phyloP scores from a whole-genome alignment of 768 basidiomycete species.

The Rhizopogon salebrosus region DNA sequence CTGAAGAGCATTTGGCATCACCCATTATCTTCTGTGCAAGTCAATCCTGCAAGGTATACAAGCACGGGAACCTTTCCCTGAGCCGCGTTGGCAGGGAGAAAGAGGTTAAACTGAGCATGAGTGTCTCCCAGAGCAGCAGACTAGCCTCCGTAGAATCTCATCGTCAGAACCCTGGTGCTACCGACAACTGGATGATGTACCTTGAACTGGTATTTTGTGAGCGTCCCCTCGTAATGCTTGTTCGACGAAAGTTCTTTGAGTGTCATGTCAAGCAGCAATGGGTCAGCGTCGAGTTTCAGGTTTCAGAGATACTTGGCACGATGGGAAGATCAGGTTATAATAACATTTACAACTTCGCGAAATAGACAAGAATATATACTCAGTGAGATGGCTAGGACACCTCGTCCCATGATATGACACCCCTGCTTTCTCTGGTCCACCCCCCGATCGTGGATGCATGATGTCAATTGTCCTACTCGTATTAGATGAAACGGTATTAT shows the following conservation, averaged over 20 bases:
- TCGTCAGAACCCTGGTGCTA: neutral
- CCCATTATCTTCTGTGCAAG: conserved; percentile 94
- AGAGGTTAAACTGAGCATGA: conserved; percentile 81
- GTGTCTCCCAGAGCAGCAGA: conserved; percentile 66
- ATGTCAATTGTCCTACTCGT: neutral
- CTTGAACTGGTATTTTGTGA: conserved; percentile 86
- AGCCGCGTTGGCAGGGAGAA: conserved; percentile 61
- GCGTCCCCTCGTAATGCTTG: conserved; percentile 74
- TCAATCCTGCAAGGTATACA: conserved; percentile 84
- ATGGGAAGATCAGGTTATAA: neutral
- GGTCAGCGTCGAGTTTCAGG: conserved; percentile 13
- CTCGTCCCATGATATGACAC: neutral
- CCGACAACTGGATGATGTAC: conserved; percentile 29
- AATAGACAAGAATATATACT: neutral
- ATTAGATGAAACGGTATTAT: neutral
- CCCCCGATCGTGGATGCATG: neutral
- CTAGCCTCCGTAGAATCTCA: conserved; percentile 32
- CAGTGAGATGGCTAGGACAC: neutral
- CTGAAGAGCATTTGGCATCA: conserved; percentile 26
- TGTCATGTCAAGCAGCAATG: too few relatives aligned
- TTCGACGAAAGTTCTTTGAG: conserved; percentile 72
- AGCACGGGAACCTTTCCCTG: conserved; percentile 64
- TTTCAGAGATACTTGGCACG: neutral
- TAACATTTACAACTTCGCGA: neutral
- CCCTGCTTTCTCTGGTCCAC: neutral